These are phyloP conservation scores for Fragilariopsis cylindrus DNA, from an alignment of 108 stramenopile species.

Conservation along the genomic window DNA sequence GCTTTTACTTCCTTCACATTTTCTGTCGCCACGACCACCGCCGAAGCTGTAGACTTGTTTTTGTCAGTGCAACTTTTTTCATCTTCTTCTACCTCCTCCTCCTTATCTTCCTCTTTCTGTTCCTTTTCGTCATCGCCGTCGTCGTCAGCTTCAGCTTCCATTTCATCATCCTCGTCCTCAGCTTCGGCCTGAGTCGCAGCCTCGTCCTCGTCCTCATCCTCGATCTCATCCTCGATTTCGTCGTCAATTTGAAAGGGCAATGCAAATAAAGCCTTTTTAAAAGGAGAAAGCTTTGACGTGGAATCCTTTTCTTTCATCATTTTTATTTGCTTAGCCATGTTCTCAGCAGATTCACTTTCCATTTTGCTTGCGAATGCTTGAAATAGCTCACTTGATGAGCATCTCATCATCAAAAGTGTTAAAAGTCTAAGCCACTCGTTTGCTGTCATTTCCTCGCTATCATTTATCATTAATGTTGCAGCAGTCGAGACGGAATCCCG, in stretches of 20 bases:
- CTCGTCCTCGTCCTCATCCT: neutral
- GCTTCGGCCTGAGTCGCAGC: neutral
- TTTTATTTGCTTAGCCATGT: constrained; percentile 34
- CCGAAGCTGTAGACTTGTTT: neutral
- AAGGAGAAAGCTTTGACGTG: constrained; percentile 25
- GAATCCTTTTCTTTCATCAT: constrained; percentile 10
- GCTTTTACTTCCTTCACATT: neutral
- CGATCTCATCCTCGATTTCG: constrained; percentile 28
- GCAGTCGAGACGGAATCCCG: constrained; percentile 65
- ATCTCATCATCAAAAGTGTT: constrained; percentile 68
- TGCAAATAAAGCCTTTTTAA: constrained; percentile 40
- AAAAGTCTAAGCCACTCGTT: constrained; percentile 75
- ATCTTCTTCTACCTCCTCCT: neutral
- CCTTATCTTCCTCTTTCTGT: neutral
- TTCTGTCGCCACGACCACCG: neutral
- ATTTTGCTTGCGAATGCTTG: constrained; percentile 58
- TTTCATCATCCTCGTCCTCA: neutral
- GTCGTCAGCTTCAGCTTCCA: neutral
- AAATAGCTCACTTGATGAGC: constrained; percentile 73
- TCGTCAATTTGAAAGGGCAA: constrained; percentile 18
- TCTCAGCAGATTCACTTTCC: constrained; percentile 56
- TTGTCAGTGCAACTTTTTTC: neutral
- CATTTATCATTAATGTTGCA: constrained; percentile 48
- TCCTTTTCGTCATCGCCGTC: neutral
- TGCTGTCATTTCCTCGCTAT: constrained; percentile 64